Evolutionary conservation across 306 rosid genomes (phyloP).

Genomic region (Cucumis cinereus): DNA sequence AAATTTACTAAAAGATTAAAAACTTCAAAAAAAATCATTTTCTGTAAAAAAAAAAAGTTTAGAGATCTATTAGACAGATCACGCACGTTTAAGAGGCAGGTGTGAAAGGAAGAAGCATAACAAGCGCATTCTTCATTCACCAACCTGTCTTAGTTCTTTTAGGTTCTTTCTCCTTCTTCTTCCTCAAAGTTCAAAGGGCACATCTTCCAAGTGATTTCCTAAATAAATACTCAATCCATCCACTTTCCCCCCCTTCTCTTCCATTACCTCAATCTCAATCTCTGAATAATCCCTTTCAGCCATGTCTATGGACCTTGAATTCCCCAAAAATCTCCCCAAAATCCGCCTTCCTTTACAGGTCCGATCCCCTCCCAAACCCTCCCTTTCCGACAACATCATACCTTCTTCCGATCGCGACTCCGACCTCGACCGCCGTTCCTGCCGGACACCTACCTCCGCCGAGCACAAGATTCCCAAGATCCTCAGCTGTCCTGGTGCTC

Average conservation of each 20-base stretch:
- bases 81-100: no score
- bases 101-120: no score
- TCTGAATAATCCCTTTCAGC: background rate
- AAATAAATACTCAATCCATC: background rate
- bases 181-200: background rate
- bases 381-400: background rate
- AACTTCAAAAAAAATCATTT: no score
- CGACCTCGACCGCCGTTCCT: background rate
- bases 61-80: no score
- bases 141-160: no score
- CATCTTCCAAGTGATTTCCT: conserved; percentile 8
- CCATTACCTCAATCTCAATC: background rate
- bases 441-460: conserved; percentile 35
- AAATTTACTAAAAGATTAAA: no score
- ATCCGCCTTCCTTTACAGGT: conserved; percentile 10
- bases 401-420: background rate
- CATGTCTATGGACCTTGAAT: conserved; percentile 41
- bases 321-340: conserved; percentile 23
- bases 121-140: no score
- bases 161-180: background rate
- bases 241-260: background rate
- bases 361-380: conserved; percentile 2
- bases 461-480: conserved; percentile 27
- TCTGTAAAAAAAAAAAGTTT: no score
- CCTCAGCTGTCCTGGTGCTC: conserved; percentile 41